phyloP scores from a whole-genome alignment of 345 rosid genomes.

The Murraya koenigii region DNA sequence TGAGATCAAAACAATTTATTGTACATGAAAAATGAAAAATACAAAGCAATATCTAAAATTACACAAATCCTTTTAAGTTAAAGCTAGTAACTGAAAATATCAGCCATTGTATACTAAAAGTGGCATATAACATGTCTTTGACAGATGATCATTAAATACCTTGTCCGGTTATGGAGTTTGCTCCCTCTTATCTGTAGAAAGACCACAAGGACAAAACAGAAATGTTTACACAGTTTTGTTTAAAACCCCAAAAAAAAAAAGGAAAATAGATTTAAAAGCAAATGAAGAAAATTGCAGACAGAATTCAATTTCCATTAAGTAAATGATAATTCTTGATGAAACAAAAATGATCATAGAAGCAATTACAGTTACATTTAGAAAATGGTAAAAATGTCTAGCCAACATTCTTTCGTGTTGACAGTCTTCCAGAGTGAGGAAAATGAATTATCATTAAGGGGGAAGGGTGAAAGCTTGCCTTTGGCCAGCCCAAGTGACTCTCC shows the following conservation, averaged over 20 bases:
- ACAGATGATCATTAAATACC: slow-evolving; percentile 45
- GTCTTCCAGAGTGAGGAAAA: neutral
- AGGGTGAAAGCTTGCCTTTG: neutral
- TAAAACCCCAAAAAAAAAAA: neutral
- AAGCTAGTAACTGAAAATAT: neutral
- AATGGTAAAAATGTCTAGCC: neutral
- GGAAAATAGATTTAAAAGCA: neutral
- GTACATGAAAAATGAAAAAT: neutral
- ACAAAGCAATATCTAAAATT: neutral
- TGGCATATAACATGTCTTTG: neutral
- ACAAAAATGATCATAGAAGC: neutral
- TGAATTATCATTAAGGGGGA: neutral
- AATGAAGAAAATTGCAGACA: neutral
- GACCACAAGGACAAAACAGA: slow-evolving; percentile 5
- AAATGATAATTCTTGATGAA: neutral
- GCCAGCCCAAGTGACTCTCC: neutral
- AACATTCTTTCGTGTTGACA: neutral
- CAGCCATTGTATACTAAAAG: neutral
- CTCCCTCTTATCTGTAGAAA: slow-evolving; percentile 85
- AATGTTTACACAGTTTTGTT: neutral
- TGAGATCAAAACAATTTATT: neutral
- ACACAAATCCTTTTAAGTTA: neutral
- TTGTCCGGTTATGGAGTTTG: slow-evolving; percentile 89
- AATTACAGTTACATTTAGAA: neutral
- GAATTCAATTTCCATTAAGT: neutral